Conservation (phyloP, 768 basidiomycete genomes). For the Trametes cinnabarina region DNA sequence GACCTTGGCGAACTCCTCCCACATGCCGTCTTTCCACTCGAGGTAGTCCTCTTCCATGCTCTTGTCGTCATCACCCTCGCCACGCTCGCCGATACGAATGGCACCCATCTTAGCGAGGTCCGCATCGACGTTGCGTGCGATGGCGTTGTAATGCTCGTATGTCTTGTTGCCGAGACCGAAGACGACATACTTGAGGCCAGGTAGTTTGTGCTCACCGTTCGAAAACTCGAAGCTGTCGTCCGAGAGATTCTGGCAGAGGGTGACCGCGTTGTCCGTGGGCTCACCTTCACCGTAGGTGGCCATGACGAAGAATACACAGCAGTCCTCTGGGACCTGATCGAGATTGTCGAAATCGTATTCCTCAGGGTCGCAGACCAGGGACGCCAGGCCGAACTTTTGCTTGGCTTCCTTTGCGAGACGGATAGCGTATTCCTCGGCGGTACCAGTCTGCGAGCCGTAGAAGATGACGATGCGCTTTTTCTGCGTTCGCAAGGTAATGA, state of each 20-base stretch:
- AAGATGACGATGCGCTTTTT: constrained; percentile 97
- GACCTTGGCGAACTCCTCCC: constrained; percentile 79
- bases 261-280: constrained; percentile 96
- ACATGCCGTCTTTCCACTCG: constrained; percentile 98
- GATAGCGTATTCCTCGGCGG: constrained; percentile 97
- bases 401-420: constrained; percentile 98
- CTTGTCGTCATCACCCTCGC: constrained; percentile 98
- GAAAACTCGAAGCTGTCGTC: constrained; percentile 88
- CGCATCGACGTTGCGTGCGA: constrained; percentile 76
- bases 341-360: constrained; percentile 98
- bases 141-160: constrained; percentile 95
- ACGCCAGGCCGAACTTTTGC: constrained; percentile 90
- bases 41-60: constrained; percentile 99
- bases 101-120: constrained; percentile 79
- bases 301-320: constrained; percentile 90
- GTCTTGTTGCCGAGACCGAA: constrained; percentile 92
- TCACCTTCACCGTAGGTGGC: constrained; percentile 99
- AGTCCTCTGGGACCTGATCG: constrained; percentile 85
- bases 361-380: constrained; percentile 96
- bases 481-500: constrained; percentile 40
- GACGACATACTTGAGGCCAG: constrained; percentile 90
- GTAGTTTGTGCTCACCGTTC: constrained; percentile 70
- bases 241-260: constrained; percentile 87
- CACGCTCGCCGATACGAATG: constrained; percentile 79
- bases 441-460: constrained; percentile 98